Evolutionary conservation across 2,329 filamentous ascomycete genomes (phyloP).

Genomic region (Parastagonospora avenae): DNA sequence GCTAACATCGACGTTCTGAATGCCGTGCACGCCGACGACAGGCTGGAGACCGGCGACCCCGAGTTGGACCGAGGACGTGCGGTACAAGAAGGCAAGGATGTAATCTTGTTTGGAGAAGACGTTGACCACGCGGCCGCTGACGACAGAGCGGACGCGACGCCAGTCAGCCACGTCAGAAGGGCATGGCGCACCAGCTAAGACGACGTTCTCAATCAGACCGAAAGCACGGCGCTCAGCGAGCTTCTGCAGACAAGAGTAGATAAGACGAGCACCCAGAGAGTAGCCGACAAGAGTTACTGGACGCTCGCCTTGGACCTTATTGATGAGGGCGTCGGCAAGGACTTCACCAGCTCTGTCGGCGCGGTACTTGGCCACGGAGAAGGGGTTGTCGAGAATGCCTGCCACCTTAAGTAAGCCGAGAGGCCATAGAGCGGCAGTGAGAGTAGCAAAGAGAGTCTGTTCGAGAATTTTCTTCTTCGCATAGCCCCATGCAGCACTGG

Average conservation of each 20-base stretch:
- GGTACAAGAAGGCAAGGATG: constrained; percentile 84
- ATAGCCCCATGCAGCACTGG: constrained; percentile 77
- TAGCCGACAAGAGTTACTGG: constrained; percentile 82
- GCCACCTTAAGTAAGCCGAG: constrained; percentile 53
- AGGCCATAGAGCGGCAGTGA: constrained; percentile 57
- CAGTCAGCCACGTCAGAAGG: constrained; percentile 75
- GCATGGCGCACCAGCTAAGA: constrained; percentile 80
- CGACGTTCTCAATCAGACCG: constrained; percentile 80
- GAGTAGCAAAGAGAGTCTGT: constrained; percentile 55
- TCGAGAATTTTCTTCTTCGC: constrained; percentile 78
- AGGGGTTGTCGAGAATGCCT: constrained; percentile 77
- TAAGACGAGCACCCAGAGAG: constrained; percentile 78
- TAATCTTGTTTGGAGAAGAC: constrained; percentile 88
- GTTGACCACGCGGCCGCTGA: constrained; percentile 82
- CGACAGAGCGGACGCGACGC: constrained; percentile 76
- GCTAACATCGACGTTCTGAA: constrained; percentile 63
- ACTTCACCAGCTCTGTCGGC: constrained; percentile 81
- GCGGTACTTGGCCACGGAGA: constrained; percentile 74
- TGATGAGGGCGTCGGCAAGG: constrained; percentile 81
- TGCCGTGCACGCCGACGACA: constrained; percentile 68
- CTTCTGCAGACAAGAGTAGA: constrained; percentile 78
- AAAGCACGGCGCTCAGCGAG: constrained; percentile 81
- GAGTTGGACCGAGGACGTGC: constrained; percentile 79
- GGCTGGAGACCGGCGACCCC: constrained; percentile 84
- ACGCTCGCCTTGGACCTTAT: constrained; percentile 79